A percentile compares a stretch with the other conserved stretches of the same genome.
Conservation (phyloP, 768 basidiomycete species). For the Lentinula detonsa region DNA sequence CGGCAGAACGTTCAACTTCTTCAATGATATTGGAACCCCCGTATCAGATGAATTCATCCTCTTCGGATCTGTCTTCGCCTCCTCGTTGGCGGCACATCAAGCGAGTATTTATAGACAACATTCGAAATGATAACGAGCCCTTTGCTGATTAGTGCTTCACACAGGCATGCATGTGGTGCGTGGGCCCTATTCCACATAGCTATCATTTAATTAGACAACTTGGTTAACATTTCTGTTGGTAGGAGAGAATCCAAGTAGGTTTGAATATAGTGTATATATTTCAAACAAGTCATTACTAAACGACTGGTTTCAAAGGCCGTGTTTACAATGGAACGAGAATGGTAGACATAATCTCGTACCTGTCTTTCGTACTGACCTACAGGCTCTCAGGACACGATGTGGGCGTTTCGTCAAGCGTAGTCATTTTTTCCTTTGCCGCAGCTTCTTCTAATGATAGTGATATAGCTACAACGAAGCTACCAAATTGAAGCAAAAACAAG, state of each 20-base stretch:
- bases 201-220: neutral
- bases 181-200: neutral
- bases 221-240: neutral
- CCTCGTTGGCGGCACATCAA: conserved; percentile 77
- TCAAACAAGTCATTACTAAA: neutral
- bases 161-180: conserved; percentile 56
- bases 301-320: neutral
- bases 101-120: conserved; percentile 24
- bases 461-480: conserved; percentile 54
- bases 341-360: neutral
- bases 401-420: conserved; percentile 58
- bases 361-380: neutral
- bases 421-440: neutral
- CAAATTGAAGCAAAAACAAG: conserved; percentile 56
- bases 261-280: neutral
- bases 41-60: conserved; percentile 46
- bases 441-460: conserved; percentile 12
- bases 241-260: conserved; percentile 54
- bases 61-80: conserved; percentile 35
- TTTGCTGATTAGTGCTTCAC: neutral
- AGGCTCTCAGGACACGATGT: conserved; percentile 41
- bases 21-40: conserved; percentile 77
- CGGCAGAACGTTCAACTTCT: conserved; percentile 61
- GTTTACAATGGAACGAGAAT: conserved; percentile 2
- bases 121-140: neutral